Evolutionary conservation across 331 rosid species (phyloP).

Genomic region (Telfairia occidentalis): DNA sequence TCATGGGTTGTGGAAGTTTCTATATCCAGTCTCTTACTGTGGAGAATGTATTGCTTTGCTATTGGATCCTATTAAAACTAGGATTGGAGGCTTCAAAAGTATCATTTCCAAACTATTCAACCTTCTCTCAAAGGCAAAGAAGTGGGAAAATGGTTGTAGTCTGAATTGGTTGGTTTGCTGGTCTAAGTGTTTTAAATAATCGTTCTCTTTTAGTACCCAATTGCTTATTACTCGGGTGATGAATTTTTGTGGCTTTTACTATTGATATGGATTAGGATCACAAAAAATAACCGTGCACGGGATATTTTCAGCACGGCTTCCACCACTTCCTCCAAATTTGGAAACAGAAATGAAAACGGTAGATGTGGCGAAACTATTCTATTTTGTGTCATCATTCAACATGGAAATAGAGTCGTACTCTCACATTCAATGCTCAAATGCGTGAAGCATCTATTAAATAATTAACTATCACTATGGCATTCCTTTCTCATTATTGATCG

Average conservation of each 20-base stretch:
- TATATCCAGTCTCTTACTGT: neutral
- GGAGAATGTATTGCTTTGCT: neutral
- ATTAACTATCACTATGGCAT: neutral
- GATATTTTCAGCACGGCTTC: neutral
- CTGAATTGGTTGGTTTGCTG: neutral
- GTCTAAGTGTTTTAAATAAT: neutral
- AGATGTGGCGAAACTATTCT: neutral
- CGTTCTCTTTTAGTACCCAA: neutral
- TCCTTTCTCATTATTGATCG: neutral
- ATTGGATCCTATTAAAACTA: neutral
- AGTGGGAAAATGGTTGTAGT: neutral
- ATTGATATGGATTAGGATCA: neutral
- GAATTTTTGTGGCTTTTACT: neutral
- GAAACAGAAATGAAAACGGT: neutral
- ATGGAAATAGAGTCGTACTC: neutral
- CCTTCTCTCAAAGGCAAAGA: neutral
- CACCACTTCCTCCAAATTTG: neutral
- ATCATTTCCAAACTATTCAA: neutral
- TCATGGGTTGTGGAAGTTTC: neutral
- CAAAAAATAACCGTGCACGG: neutral
- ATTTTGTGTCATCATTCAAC: neutral
- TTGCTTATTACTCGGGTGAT: neutral
- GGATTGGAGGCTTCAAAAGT: neutral
- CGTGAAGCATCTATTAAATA: neutral
- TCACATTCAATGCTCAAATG: neutral